Base-by-base conservation (phyloP, 1,284 basidiomycete species). In the Ustilago esculenta region DNA sequence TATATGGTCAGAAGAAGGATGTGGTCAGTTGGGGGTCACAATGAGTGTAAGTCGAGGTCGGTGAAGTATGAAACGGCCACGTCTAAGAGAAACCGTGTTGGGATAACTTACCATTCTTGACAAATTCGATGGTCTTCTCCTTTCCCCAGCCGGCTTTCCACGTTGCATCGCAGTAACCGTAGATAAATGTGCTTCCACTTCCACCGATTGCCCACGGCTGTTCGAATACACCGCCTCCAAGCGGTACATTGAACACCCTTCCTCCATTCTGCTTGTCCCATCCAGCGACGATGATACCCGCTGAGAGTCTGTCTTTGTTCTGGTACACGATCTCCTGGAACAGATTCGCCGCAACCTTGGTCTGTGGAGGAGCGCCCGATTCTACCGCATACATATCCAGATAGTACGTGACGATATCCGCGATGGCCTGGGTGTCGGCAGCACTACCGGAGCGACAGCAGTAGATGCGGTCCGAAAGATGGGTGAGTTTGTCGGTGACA, bases 121-220 rank as follows among this genome's bases (percentile, higher is more conserved):
- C 95, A 82, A 98, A 98, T 40, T 94, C 86, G 58, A 99, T 84
- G 0, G 94, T 98, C 84, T 98, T 87, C 37, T 94, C 92, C 73
- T 88, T 87, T 4, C 87, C 88, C 94, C 92, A 95, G n/a, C 91
- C 92, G 32, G 95, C 92, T 81, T 88, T 85, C 84, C 92, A 99
- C n/a, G 93, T 98, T 25, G 96, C 92, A 83, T 99, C 96, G 81
- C 96, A 98, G 84, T 96, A 98, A 43, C 95, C 96, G 81, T 98
- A 98, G 17, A 98, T 94, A 82, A 98, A 99, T 11, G 94, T 92
- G 36, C 94, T 97, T 14, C 96, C 96, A 52, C 93, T 96, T 40
- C 71, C 74, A 17, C 80, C 78, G 40, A 80, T 79, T 1, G 78
- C 78, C 78, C 75, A 79, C 1, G 79, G 77, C 43, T 77, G 73